Conservation (phyloP, 257 asterid species). For the Nicotiana obtusifolia region DNA sequence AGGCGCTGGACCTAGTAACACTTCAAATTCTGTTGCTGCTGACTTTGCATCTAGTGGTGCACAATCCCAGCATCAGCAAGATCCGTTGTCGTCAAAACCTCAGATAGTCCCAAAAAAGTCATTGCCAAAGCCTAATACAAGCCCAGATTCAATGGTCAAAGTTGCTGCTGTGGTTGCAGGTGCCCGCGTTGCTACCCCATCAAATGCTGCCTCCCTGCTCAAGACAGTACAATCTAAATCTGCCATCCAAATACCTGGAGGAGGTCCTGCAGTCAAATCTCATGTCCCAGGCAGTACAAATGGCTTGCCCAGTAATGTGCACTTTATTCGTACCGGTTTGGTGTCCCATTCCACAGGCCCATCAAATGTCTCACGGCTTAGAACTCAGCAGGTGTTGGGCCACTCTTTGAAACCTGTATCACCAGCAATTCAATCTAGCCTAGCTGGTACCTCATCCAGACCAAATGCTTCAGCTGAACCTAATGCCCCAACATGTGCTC, state of each 20-base stretch:
- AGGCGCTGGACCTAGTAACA: conserved; percentile 17
- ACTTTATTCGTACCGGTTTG: conserved; percentile 32
- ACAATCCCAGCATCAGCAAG: conserved; percentile 23
- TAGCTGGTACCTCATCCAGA: neutral
- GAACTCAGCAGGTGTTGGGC: neutral
- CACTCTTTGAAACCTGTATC: conserved; percentile 6
- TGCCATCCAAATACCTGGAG: conserved; percentile 51
- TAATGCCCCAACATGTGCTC: neutral
- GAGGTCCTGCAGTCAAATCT: conserved; percentile 37
- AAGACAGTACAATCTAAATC: conserved; percentile 58
- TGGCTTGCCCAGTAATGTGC: conserved; percentile 78
- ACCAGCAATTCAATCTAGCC: neutral
- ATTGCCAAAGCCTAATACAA: conserved; percentile 23
- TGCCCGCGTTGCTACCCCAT: conserved; percentile 66
- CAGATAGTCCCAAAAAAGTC: conserved; percentile 26
- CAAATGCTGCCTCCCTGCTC: conserved; percentile 52
- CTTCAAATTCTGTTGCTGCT: conserved; percentile 15
- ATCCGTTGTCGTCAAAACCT: conserved; percentile 23
- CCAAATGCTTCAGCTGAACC: neutral
- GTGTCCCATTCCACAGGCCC: neutral
- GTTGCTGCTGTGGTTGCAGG: conserved; percentile 87
- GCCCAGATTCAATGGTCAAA: conserved; percentile 59
- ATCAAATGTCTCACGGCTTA: neutral
- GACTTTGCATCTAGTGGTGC: conserved; percentile 22
- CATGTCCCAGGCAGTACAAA: conserved; percentile 30